Evolutionary conservation across 2,329 filamentous ascomycete genomes (phyloP), one percentile per base, ranked within the genome.

Genomic region (Ampelomyces quisqualis): DNA sequence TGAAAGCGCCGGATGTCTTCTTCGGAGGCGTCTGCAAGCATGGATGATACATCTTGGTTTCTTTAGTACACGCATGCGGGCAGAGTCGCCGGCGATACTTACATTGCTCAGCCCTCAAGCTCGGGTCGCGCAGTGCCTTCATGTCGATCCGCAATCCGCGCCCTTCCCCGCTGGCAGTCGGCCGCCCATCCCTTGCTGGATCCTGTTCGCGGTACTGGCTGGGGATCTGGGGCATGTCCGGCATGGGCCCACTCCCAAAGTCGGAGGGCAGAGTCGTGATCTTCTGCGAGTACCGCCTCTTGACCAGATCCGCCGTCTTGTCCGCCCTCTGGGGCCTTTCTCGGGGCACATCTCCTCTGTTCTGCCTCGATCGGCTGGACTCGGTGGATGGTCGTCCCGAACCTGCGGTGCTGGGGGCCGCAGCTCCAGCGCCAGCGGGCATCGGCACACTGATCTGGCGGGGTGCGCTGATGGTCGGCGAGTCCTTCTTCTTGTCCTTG

Each of bases 221-320:
- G 34, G 76, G 77, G 45, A 77, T 77, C 9, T 78, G 69, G 1
- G 93, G 91, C 50, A 77, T 58, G 10, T 67, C 63, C 4, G 74
- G 73, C 56, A 95, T 76, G 13, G 89, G 80, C 40, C 79, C 81
- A 53, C 78, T 74, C 57, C 85, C 80, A 63, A 82, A 86, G 57
- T 88, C 83, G 45, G 81, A 73, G 1, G 86, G 86, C 1, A 85
- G 69, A 51, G 87, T 83, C 58, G 90, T 91, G 68, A 96, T 95
- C 46, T 91, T 84, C 28, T 90, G 90, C 26, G 93, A 97, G 70
- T 97, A 98, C 57, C 93, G 79, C 57, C 90, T 81, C 73, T 97
- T 97, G 44, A 98, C 90, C 38, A 97, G 76, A 67, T 98, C 91
- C 13, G 81, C 80, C 28, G 82, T 84, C 57, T 79, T 77, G 34